Conservation (phyloP, 2,329 filamentous ascomycete species). For the Aspergillus candidus region DNA sequence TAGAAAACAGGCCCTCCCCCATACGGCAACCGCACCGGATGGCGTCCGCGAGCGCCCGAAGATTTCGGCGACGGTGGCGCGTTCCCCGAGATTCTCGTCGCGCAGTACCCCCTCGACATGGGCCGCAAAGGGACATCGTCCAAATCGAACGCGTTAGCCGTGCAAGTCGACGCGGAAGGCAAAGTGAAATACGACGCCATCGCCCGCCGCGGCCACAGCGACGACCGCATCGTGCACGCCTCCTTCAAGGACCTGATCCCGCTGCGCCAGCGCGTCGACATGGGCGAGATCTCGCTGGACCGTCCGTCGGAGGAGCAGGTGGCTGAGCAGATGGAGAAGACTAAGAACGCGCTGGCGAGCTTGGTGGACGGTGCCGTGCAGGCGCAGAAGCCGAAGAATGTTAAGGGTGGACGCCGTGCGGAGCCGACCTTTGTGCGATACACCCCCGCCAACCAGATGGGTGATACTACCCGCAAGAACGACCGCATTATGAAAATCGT, state of each 20-base stretch:
- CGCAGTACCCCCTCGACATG: slow-evolving; percentile 95
- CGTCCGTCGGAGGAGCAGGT: slow-evolving; percentile 81
- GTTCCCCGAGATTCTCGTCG: slow-evolving; percentile 88
- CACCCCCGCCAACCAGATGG: slow-evolving; percentile 95
- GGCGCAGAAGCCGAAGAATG: slow-evolving; percentile 92
- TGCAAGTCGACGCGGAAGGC: slow-evolving; percentile 84
- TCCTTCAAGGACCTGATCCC: slow-evolving; percentile 97
- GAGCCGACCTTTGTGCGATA: slow-evolving; percentile 94
- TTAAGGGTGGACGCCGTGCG: slow-evolving; percentile 70
- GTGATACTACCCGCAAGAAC: slow-evolving; percentile 74
- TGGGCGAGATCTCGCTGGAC: slow-evolving; percentile 82
- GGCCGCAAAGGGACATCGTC: slow-evolving; percentile 65
- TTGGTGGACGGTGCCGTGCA: slow-evolving; percentile 81
- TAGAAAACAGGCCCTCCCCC: slow-evolving; percentile 76
- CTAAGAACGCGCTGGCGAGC: slow-evolving; percentile 74
- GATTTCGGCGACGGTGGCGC: slow-evolving; percentile 96
- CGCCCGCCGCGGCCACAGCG: slow-evolving; percentile 78
- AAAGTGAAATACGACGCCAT: slow-evolving; percentile 97
- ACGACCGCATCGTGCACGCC: slow-evolving; percentile 79
- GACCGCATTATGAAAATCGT: slow-evolving; percentile 99
- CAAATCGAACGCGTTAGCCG: slow-evolving; percentile 79
- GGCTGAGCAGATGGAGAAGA: slow-evolving; percentile 75
- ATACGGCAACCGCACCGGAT: slow-evolving; percentile 81
- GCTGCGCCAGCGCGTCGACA: slow-evolving; percentile 83
- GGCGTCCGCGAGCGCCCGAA: slow-evolving; percentile 80